A percentile compares a stretch with the other conserved stretches of the same genome.
phyloP scores from a whole-genome alignment of 2,329 filamentous ascomycete species.

The Colletotrichum liaoningense region DNA sequence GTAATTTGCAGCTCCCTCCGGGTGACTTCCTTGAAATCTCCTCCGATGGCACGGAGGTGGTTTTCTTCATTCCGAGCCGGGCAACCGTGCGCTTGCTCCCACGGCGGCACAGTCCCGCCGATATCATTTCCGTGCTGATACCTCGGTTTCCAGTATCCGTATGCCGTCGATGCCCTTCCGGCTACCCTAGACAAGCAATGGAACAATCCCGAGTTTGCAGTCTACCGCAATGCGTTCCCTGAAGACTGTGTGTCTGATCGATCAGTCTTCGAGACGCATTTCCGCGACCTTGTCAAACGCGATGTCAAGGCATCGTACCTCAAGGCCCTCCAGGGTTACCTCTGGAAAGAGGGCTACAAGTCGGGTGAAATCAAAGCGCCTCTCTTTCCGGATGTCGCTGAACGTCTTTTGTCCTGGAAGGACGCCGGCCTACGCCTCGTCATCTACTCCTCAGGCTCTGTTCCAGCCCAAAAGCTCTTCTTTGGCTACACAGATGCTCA shows the following conservation, averaged over 20 bases:
- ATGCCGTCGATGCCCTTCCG: conserved; percentile 76
- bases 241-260: conserved; percentile 69
- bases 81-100: conserved; percentile 10
- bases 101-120: conserved; percentile 10
- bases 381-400: conserved; percentile 80
- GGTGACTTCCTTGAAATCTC: conserved; percentile 27
- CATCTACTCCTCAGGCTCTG: conserved; percentile 86
- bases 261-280: conserved; percentile 72
- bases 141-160: conserved; percentile 72
- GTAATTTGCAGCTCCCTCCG: conserved; percentile 30
- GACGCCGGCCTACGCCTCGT: conserved; percentile 67
- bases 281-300: conserved; percentile 75
- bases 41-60: conserved; percentile 23
- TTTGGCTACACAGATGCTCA: conserved; percentile 74
- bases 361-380: conserved; percentile 77
- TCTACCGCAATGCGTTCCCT: conserved; percentile 79
- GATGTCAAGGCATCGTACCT: conserved; percentile 83
- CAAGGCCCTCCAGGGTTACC: conserved; percentile 82
- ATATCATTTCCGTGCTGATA: conserved; percentile 10
- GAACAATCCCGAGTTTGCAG: conserved; percentile 71
- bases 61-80: conserved; percentile 21
- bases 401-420: conserved; percentile 70
- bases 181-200: conserved; percentile 73
- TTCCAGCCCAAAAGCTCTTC: conserved; percentile 83
- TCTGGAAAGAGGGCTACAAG: conserved; percentile 81